Evolutionary conservation across 2,329 filamentous ascomycete genomes (phyloP).

Genomic region (Rugonectria rugulosa): DNA sequence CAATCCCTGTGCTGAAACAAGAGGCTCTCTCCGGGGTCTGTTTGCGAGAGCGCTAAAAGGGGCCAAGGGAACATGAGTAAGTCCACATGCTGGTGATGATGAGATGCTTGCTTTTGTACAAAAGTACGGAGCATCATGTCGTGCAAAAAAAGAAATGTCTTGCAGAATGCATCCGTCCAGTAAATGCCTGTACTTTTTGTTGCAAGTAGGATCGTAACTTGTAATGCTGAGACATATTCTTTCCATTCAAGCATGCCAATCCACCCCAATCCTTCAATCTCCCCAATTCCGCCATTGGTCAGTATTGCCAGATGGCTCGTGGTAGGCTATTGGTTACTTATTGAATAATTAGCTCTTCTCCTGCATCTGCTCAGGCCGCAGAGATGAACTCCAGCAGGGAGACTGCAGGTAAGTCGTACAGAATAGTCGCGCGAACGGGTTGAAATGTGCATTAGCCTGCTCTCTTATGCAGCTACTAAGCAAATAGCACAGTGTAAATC

Average conservation of each 20-base stretch:
- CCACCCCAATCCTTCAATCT: neutral
- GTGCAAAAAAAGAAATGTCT: no score
- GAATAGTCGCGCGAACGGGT: conserved; percentile 3
- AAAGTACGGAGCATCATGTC: no score
- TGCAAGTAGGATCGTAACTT: no score
- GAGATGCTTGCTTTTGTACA: no score
- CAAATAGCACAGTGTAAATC: neutral
- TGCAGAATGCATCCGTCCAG: no score
- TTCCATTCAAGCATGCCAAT: neutral
- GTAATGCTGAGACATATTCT: neutral
- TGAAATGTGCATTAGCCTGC: conserved; percentile 1
- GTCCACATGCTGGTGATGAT: neutral
- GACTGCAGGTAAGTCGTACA: conserved; percentile 6
- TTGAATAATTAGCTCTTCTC: neutral
- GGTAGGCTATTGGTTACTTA: neutral
- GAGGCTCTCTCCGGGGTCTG: conserved; percentile 33
- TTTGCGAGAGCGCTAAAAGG: conserved; percentile 26
- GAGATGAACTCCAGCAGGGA: neutral
- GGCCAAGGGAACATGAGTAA: conserved; percentile 20
- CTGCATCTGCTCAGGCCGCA: conserved; percentile 3
- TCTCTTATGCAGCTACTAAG: conserved; percentile 7
- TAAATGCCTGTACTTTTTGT: no score
- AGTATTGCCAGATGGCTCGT: neutral
- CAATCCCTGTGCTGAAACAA: conserved; percentile 39
- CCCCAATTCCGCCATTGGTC: conserved; percentile 3